Evolutionary conservation across 2,329 filamentous ascomycete genomes (phyloP).

Genomic region (Neospermospora avenae): DNA sequence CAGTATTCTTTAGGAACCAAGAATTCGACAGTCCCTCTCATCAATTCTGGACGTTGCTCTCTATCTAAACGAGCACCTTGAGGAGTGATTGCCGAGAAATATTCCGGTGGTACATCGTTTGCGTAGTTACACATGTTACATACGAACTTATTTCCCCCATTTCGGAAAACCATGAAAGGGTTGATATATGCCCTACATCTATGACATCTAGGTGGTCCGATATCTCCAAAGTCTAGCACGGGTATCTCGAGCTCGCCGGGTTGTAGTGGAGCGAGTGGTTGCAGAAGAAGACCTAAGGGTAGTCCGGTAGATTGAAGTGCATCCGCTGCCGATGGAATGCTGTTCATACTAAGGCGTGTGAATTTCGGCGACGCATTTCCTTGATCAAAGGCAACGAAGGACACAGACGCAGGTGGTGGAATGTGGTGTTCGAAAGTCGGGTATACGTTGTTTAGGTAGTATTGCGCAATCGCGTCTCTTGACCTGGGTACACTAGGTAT

Average conservation of each 20-base stretch:
- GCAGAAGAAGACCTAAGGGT: constrained; percentile 82
- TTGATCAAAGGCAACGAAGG: constrained; percentile 93
- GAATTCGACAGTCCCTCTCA: constrained; percentile 91
- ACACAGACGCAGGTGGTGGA: constrained; percentile 81
- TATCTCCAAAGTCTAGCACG: constrained; percentile 90
- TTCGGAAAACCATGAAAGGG: constrained; percentile 96
- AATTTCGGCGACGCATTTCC: constrained; percentile 96
- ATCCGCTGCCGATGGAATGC: constrained; percentile 80
- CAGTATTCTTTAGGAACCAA: constrained; percentile 98
- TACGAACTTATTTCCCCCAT: constrained; percentile 92
- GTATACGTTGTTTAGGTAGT: constrained; percentile 85
- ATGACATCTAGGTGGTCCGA: constrained; percentile 84
- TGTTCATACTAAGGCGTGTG: constrained; percentile 87
- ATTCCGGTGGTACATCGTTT: constrained; percentile 88
- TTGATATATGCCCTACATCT: constrained; percentile 97
- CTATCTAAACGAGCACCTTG: constrained; percentile 85
- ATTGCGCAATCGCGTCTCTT: constrained; percentile 76
- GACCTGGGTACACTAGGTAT: constrained; percentile 87
- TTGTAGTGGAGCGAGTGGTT: constrained; percentile 80
- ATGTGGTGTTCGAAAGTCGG: constrained; percentile 94
- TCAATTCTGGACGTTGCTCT: constrained; percentile 83
- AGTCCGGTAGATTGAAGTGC: constrained; percentile 76
- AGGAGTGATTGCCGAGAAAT: constrained; percentile 87
- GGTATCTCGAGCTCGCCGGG: constrained; percentile 84
- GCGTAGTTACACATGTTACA: constrained; percentile 98